These are phyloP conservation scores for Kingdonia uniflora DNA, from an alignment of 164 flowering plant species.

Conservation along the genomic window DNA sequence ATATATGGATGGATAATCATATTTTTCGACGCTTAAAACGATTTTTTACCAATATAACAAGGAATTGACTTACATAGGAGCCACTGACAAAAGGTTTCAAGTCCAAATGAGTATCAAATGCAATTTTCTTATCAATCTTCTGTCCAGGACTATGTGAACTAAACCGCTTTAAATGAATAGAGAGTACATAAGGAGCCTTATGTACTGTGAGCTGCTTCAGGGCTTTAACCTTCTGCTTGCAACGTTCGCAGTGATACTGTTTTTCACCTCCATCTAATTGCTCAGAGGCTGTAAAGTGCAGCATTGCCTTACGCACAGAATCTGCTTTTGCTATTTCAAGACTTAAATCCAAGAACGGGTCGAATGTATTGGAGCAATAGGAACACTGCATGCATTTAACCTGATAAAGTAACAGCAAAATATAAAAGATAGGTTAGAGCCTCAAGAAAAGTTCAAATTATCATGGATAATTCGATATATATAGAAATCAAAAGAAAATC, in stretches of 20 bases:
- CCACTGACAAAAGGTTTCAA: conserved; percentile 78
- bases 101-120: conserved; percentile 58
- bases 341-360: conserved; percentile 93
- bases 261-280: conserved; percentile 84
- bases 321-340: conserved; percentile 82
- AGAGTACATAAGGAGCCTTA: conserved; percentile 87
- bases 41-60: background rate
- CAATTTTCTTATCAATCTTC: conserved; percentile 72
- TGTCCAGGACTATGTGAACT: conserved; percentile 52
- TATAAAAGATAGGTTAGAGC: too few relatives aligned
- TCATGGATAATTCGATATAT: background rate
- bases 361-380: conserved; percentile 70
- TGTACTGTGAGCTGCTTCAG: conserved; percentile 77
- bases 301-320: conserved; percentile 65
- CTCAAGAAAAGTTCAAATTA: too few relatives aligned
- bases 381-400: conserved; percentile 88
- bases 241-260: conserved; percentile 75
- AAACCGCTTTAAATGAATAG: conserved; percentile 89
- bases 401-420: conserved; percentile 25
- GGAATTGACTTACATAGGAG: conserved; percentile 52
- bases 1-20: too few relatives aligned
- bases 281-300: conserved; percentile 67
- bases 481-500: conserved; percentile 2
- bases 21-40: too few relatives aligned
- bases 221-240: conserved; percentile 94